Evolutionary conservation across 2,329 filamentous ascomycete species (phyloP), one percentile per base, ranked within the genome.

Genomic region (Incumbomyces lentus): DNA sequence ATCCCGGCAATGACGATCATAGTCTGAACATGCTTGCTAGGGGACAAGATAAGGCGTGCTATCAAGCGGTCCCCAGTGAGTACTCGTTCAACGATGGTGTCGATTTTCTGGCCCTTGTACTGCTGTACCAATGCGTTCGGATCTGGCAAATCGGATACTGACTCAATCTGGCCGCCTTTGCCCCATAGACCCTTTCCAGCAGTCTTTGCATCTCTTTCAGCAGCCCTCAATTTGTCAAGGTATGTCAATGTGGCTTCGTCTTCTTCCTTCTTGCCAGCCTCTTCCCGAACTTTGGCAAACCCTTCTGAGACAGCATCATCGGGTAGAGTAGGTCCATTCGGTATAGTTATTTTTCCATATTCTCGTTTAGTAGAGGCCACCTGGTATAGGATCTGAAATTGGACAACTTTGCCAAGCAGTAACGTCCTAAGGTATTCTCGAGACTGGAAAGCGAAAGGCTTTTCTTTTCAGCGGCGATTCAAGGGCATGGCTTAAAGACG

Each of bases 221-320:
- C 70, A 40, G 74, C 74, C 56, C 86, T 82, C 50, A 98, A 77
- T 58, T 79, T 82, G 58, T 93, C 84, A 18, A 98, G 72, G 50
- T 84, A 76, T 53, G 81, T 72, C 26, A 70, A 61, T 7, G 82
- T 74, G 43, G 88, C 82, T 48, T 92, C 84, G 1, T 82, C 81
- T 49, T 95, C 88, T 55, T 95, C 89, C 62, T 90, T 92, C 55
- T 84, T 82, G 51, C 88, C 89, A 49, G 90, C 89, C 65, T 98
- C 92, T 59, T 98, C 92, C 53, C 92, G 81, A 50, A 98, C 77
- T 69, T 92, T 94, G 53, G 88, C 71, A 88, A 89, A 95, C 55
- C 92, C 92, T 59, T 88, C 86, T 61, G 86, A 81, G 53, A 96
- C 79, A 48, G 84, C 76, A 52, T 85, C 79, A 53, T 96, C 88